phyloP scores from a whole-genome alignment of 2,329 filamentous ascomycete genomes.

The Davidsoniella virescens region DNA sequence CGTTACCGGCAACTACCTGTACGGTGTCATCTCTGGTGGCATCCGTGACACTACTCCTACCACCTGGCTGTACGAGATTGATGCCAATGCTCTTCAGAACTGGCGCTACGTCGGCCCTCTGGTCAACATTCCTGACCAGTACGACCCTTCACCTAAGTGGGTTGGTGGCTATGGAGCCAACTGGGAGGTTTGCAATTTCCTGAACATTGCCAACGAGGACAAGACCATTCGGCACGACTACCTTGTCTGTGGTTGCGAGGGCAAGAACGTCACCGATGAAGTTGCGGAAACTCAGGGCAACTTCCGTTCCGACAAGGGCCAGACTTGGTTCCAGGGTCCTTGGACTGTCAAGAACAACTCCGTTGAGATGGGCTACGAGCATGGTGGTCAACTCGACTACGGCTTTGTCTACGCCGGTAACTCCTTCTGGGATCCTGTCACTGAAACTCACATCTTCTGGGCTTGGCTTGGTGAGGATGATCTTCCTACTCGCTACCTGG shows the following conservation, averaged over 20 bases:
- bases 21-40: slow-evolving; percentile 25
- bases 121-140: slow-evolving; percentile 5
- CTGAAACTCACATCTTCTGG: slow-evolving; percentile 4
- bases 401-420: slow-evolving; percentile 16
- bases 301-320: slow-evolving; percentile 6
- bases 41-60: slow-evolving; percentile 15
- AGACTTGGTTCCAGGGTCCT: slow-evolving; percentile 8
- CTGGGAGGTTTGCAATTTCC: slow-evolving; percentile 12
- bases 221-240: slow-evolving; percentile 5
- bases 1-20: slow-evolving; percentile 17
- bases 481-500: slow-evolving; percentile 4
- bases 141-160: slow-evolving; percentile 9
- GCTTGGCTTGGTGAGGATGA: slow-evolving; percentile 10
- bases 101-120: slow-evolving; percentile 15
- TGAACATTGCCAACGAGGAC: slow-evolving; percentile 1
- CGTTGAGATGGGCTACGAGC: slow-evolving; percentile 6
- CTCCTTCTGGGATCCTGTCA: slow-evolving; percentile 15
- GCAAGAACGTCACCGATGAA: slow-evolving; percentile 2
- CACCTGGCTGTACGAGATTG: slow-evolving; percentile 15
- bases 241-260: slow-evolving; percentile 9
- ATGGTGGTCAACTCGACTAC: slow-evolving; percentile 14
- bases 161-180: slow-evolving; percentile 7
- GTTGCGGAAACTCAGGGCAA: too few species aligned
- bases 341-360: not conserved
- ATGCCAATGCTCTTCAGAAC: slow-evolving; percentile 13